phyloP scores from a whole-genome alignment of 176 grass and related monocot species.

The Typha latifolia region DNA sequence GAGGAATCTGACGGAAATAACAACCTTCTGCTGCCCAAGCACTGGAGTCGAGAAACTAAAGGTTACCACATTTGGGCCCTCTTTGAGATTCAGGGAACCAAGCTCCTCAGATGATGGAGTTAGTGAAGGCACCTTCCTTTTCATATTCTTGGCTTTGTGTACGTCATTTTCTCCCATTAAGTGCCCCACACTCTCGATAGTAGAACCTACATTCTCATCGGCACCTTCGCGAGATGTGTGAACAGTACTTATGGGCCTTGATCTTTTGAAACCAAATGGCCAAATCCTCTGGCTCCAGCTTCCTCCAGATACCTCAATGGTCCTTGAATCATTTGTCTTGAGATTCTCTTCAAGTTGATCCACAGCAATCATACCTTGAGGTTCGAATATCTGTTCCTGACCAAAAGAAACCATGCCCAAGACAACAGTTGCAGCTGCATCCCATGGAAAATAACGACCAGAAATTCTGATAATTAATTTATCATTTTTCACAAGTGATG shows the following conservation, averaged over 20 bases:
- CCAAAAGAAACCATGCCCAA: slow-evolving; percentile 62
- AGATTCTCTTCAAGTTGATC: slow-evolving; percentile 31
- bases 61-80: slow-evolving; percentile 64
- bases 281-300: slow-evolving; percentile 95
- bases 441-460: slow-evolving; percentile 73
- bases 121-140: slow-evolving; percentile 54
- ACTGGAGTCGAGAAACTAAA: slow-evolving; percentile 90
- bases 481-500: slow-evolving; percentile 52
- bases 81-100: slow-evolving; percentile 76
- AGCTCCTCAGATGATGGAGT: slow-evolving; percentile 73
- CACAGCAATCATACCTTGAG: slow-evolving; percentile 73
- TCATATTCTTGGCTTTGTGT: slow-evolving; percentile 28
- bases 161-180: slow-evolving; percentile 27
- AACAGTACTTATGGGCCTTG: slow-evolving; percentile 40
- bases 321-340: slow-evolving; percentile 13
- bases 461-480: slow-evolving; percentile 76
- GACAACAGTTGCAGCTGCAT: slow-evolving; percentile 49
- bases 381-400: slow-evolving; percentile 53
- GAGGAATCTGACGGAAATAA: slow-evolving; percentile 9
- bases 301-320: slow-evolving; percentile 29
- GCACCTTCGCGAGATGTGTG: slow-evolving; percentile 22
- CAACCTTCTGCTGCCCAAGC: slow-evolving; percentile 80
- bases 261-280: slow-evolving; percentile 71
- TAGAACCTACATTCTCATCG: slow-evolving; percentile 18
- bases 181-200: slow-evolving; percentile 13